These are phyloP conservation scores for Vachellia pachyceras DNA, from an alignment of 306 rosid species.

Conservation along the genomic window DNA sequence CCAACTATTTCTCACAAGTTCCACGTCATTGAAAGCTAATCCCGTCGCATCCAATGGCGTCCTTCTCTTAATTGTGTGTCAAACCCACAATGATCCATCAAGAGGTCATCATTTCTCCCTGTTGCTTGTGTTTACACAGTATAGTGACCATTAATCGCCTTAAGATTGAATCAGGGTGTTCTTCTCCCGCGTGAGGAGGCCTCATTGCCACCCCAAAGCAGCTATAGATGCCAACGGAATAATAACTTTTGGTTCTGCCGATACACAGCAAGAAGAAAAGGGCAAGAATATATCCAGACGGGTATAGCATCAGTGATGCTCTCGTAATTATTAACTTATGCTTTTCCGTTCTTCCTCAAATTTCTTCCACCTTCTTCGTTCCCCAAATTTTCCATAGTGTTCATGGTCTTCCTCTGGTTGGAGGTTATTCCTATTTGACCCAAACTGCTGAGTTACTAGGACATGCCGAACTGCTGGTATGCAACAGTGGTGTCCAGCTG, in stretches of 20 bases:
- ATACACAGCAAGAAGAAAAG: background rate
- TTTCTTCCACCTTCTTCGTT: background rate
- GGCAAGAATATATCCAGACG: background rate
- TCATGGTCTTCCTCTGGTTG: background rate
- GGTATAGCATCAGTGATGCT: background rate
- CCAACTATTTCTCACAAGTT: background rate
- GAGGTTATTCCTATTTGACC: conserved; percentile 16
- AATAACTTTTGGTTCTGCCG: background rate
- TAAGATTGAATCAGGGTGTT: background rate
- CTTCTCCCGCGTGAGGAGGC: conserved; percentile 3
- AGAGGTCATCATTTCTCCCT: background rate
- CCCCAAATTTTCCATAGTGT: conserved; percentile 1
- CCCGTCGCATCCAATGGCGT: background rate
- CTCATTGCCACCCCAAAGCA: background rate
- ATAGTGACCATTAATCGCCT: background rate
- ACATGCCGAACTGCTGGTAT: background rate
- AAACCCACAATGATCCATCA: background rate
- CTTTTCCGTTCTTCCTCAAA: background rate
- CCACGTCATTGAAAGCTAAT: background rate
- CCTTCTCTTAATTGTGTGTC: background rate
- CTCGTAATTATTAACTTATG: background rate
- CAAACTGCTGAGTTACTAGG: background rate
- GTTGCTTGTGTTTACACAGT: background rate
- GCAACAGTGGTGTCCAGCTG: background rate
- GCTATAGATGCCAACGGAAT: background rate